Evolutionary conservation across 2,329 filamentous ascomycete genomes (phyloP), one percentile per base, ranked within the genome.

Genomic region (Talaromyces marneffei): DNA sequence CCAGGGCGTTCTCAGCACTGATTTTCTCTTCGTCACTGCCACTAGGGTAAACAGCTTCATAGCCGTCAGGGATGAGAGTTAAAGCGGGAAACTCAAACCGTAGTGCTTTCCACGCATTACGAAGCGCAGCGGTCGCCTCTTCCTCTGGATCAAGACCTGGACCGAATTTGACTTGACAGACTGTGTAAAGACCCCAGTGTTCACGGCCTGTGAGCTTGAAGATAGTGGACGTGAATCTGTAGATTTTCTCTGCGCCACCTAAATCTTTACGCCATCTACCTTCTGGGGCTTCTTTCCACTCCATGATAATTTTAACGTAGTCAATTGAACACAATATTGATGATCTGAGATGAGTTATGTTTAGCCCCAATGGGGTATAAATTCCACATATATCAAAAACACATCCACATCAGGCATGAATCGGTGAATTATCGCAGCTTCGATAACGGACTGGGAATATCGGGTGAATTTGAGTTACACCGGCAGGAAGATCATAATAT

Each of bases 191-290:
- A 10, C 62, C 57, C 60, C 60, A 64, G 50, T 64, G 62, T n/a
- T 64, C 62, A 12, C 23, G 37, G n/a, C 54, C 57, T 5, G 48
- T n/a, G n/a, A n/a, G n/a, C n/a, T 46, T 5, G 27, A 62, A 56
- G n/a, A 52, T 35, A n/a, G 46, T 62, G 7, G 55, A 62, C 14
- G 46, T 37, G 35, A 54, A 54, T 5, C 55, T 48, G 44, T 62
- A 62, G 44, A 62, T 52, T 16, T 62, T 62, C 29, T 62, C 60
- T 8, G 53, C 54, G 18, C 60, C 60, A n/a, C 55, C 55, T 5
- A 62, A 85, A 65, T 50, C 58, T 35, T 56, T 60, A 29, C 50
- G 58, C 58, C 58, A 60, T 33, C 50, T 55, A 7, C 58, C 39
- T 1, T 60, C 50, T 16, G 14, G 4, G 3, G 2, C 25, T 27